Evolutionary conservation across 305 asterid species (phyloP), one percentile per base, ranked within the genome.

Genomic region (Fraxinus paxiana): DNA sequence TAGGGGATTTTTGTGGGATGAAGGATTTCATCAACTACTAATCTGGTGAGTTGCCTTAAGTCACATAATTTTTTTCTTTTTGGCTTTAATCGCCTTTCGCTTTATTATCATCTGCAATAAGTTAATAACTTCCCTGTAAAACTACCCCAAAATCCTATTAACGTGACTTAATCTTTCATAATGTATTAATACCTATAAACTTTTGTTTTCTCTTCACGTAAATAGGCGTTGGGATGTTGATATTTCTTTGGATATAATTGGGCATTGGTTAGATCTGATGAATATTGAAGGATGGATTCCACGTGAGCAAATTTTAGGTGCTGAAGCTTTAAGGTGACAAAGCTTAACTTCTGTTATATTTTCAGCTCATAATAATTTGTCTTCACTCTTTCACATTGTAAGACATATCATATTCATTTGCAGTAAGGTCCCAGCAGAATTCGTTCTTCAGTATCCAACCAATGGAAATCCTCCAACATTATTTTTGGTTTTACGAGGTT

Each of bases 251-350:
- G 99, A 96, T 84, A 92, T 96, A 20, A 79, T 96, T 34, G 99
- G 99, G 75, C 99, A 96, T 84, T 96, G 99, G 99, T 85, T 96
- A 83, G 98, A 96, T 85, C 89, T 96, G 88, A 94, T 94, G 97
- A 96, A 96, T 84, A 86, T 89, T 78, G 97, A 96, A 88, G 99
- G 98, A 72, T 96, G 99, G 98, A 96, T 96, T 83, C 99, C 99
- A 46, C 98, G 98, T 31, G 98, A 96, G 88, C 97, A 94, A 86
- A 96, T 96, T 85, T 89, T 96, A 89, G 99, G 99, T 51, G 90
- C 95, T 79, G 99, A 96, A 92, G 97, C 99, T 83, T 86, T 89
- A 84, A 96, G 98, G 99, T 94, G 38, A 85, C 37, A 34, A 10
- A 69, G 33, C 24, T 22, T 70, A 75, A 51, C 84, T 56, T 80